A percentile compares a stretch with the other conserved stretches of the same genome.
Evolutionary conservation across 1,139 yeast genomes (phyloP).

Genomic region (Magnusiomyces tetraspermus): DNA sequence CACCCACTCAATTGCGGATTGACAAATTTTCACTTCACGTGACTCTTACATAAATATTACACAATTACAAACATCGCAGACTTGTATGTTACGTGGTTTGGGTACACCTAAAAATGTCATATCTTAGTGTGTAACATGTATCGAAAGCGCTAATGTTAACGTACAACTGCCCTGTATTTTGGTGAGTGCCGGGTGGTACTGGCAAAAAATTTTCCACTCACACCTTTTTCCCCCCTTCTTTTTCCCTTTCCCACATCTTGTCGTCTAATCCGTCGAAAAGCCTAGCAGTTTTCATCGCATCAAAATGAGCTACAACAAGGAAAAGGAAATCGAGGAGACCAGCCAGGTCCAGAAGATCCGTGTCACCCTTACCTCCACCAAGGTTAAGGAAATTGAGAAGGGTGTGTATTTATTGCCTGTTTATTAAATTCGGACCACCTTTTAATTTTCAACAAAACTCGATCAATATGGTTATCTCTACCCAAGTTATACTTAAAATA

Average conservation of each 20-base stretch:
- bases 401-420: conserved; percentile 32
- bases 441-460: too few species aligned
- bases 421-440: too few species aligned
- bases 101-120: too few species aligned
- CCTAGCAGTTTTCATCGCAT: not conserved
- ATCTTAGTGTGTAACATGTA: too few species aligned
- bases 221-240: conserved; percentile 7
- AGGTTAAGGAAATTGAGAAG: conserved; percentile 96
- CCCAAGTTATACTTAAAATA: too few species aligned
- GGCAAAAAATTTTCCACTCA: conserved; percentile 2
- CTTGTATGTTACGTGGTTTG: too few species aligned
- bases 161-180: not conserved
- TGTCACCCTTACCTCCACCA: conserved; percentile 98
- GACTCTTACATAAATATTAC: too few species aligned
- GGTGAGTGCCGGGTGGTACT: not conserved
- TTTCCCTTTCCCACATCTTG: conserved; percentile 7
- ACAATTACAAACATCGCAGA: too few species aligned
- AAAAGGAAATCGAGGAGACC: conserved; percentile 73
- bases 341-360: conserved; percentile 93
- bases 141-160: too few species aligned
- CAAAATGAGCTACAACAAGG: conserved; percentile 24
- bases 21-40: too few species aligned
- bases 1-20: too few species aligned
- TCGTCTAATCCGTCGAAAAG: conserved; percentile 2
- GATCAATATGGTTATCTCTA: too few species aligned